Percentiles rank a stretch among this genome's conserved stretches.
phyloP scores from a whole-genome alignment of 805 yeast species.

The Tanozyma kutaoensis region DNA sequence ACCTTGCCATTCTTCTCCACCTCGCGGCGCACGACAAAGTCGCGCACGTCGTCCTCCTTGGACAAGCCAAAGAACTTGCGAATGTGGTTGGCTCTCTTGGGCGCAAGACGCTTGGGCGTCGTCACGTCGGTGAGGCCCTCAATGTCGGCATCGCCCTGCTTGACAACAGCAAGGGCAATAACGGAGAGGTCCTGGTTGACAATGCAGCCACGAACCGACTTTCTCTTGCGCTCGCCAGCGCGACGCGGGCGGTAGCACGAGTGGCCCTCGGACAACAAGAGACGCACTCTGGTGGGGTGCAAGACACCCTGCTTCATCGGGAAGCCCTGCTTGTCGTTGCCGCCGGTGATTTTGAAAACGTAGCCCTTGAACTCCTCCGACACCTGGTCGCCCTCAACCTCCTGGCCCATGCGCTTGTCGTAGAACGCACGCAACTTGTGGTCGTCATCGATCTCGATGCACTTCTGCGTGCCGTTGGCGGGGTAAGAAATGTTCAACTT shows the following conservation, averaged over 20 bases:
- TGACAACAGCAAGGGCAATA: conserved; percentile 82
- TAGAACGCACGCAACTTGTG: conserved; percentile 96
- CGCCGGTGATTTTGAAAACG: conserved; percentile 97
- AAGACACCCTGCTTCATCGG: conserved; percentile 99
- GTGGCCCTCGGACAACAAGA: conserved; percentile 84
- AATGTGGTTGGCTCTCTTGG: conserved; percentile 99
- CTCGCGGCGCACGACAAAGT: conserved; percentile 95
- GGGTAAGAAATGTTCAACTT: conserved; percentile 99
- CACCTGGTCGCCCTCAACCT: conserved; percentile 96
- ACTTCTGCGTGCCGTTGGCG: conserved; percentile 99
- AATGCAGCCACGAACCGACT: conserved; percentile 99
- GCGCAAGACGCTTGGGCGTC: conserved; percentile 98
- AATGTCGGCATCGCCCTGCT: conserved; percentile 94
- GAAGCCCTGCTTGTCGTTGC: conserved; percentile 99
- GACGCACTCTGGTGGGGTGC: conserved; percentile 99
- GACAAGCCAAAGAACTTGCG: conserved; percentile 98
- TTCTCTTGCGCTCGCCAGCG: conserved; percentile 99
- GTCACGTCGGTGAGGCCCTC: conserved; percentile 91
- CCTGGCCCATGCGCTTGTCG: conserved; percentile 99
- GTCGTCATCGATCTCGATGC: conserved; percentile 96
- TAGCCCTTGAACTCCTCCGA: conserved; percentile 99
- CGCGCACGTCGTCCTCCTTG: conserved; percentile 66
- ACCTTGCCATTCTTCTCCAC: conserved; percentile 95
- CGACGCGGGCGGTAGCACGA: conserved; percentile 99
- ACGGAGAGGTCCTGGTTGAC: conserved; percentile 96